Evolutionary conservation across 108 stramenopile species (phyloP).

Genomic region (Heterococcus sp.): DNA sequence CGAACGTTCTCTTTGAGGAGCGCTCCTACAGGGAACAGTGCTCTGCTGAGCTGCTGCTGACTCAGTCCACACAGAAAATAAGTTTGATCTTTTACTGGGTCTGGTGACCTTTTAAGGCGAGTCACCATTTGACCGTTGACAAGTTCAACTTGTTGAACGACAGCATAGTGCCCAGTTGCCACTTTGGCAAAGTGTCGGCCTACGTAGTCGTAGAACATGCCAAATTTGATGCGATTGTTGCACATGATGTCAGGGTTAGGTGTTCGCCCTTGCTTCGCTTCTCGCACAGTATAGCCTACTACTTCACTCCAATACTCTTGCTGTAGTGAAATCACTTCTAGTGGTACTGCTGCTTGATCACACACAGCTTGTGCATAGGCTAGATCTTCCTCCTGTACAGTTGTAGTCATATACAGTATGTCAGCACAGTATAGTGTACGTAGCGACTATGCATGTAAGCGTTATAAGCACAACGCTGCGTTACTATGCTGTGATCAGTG

Average conservation of each 20-base stretch:
- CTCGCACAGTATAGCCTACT: slow-evolving; percentile 77
- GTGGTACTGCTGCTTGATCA: slow-evolving; percentile 76
- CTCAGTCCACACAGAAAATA: slow-evolving; percentile 89
- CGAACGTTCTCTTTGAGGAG: slow-evolving; percentile 80
- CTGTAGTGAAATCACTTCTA: slow-evolving; percentile 78
- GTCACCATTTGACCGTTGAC: slow-evolving; percentile 9
- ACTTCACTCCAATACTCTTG: slow-evolving; percentile 83
- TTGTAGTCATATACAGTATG: no score
- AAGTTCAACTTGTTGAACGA: slow-evolving; percentile 42
- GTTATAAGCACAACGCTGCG: no score
- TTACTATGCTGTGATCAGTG: no score
- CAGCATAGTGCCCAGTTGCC: slow-evolving; percentile 93
- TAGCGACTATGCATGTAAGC: no score
- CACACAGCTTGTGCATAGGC: slow-evolving; percentile 72
- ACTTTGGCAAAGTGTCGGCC: slow-evolving; percentile 70
- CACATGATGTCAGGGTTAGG: slow-evolving; percentile 97
- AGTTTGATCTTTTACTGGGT: slow-evolving; percentile 92
- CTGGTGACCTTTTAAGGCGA: slow-evolving; percentile 76
- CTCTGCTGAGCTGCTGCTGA: slow-evolving; percentile 73
- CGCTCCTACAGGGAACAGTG: slow-evolving; percentile 85
- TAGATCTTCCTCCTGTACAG: slow-evolving; percentile 21
- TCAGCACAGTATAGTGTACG: no score
- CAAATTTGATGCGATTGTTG: slow-evolving; percentile 92
- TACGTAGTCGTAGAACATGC: slow-evolving; percentile 82
- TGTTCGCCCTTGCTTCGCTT: slow-evolving; percentile 79